Evolutionary conservation across 768 basidiomycete genomes (phyloP), one percentile per base, ranked within the genome.

Genomic region (Kwoniella newhampshirensis): DNA sequence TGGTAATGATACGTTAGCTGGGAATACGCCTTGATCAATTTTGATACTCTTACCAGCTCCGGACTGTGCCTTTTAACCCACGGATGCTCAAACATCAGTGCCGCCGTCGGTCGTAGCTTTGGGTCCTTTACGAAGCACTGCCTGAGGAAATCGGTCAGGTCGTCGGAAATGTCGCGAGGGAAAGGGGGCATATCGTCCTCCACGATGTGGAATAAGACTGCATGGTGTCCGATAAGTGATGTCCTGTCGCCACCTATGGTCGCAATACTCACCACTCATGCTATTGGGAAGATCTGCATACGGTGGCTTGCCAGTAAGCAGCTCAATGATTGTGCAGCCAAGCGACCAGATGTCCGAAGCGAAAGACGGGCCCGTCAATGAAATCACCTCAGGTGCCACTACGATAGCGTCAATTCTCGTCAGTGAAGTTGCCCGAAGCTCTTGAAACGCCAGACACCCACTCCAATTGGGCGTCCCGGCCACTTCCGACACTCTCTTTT

Each of bases 321-420:
- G 81, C 77, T 99, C 94, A 66, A 94, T 85, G 65, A 97, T 85
- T 3, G 94, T 97, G 71, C 93, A 96, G 1, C 86, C 94, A 62
- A 99, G 77, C 0, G 91, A 94, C 71, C 71, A 73, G 48, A 70
- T 68, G 43, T 70, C 69, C n/a, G 61, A 66, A 1, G 61, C 58
- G 20, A 66, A 67, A 8, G 89, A 87, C 7, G 94, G 89, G 3
- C 93, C 93, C 74, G 91, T 88, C 53, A 98, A 83, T 73, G 91
- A 87, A 60, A 99, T 98, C 48, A 97, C 89, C 77, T 99, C 94
- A 2, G 94, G 94, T 11, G 93, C 93, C 92, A 99, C 81, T 81
- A 58, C 5, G 15, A 15, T 8, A 27, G 12, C 32, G 4, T 1
- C 39, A 35, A 56, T 32, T 58, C 36, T 32, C 12, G 32, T 53